Base-by-base conservation (phyloP, 1,139 yeast species). In the Debaryomyces psychrophilus region DNA sequence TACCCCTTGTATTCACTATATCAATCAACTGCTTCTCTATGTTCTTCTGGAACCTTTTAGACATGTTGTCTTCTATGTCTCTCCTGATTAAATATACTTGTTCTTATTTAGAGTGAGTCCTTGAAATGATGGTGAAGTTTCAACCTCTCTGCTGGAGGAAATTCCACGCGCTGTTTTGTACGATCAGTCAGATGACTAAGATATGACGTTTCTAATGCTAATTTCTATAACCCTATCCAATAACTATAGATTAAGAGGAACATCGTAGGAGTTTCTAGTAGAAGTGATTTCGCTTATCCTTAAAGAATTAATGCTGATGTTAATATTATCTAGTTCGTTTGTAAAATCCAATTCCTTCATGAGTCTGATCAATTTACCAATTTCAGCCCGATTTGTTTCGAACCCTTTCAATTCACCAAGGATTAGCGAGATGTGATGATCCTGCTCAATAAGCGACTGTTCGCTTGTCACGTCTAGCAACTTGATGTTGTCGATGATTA, bases 11-110 rank as follows among this genome's bases (percentile, higher is more conserved):
- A 52, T 76, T 76, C 52, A 76, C 70, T 23, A 75, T 55, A 27
- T 74, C 79, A 29, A 76, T 69, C 57, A 77, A 66, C 59, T 73
- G 74, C 43, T 60, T 65, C 50, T 76, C 80, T 12, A 65, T 57
- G 35, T 68, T 64, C 47, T 72, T 71, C 44, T 71, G 75, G 36
- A 67, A 61, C 49, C 57, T 64, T 50, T 67, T 68, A 33, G 69
- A 64, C 67, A 68, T 67, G 29, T n/a, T 37, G 3, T 33, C 6
- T 4, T 9, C 15, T 33, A 33, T 33, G n/a, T 18, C 25, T 33
- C 15, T 33, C 8, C 18, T 33, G 14, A 18, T 18, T 18, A 22
- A 14, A 33, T 18, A 33, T 33, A 12, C 9, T 15, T 12, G 7
- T 5, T 11, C 33, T 17, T 15, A 33, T 3, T 33, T 33, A 18